Evolutionary conservation across 2,329 filamentous ascomycete species (phyloP), one percentile per base, ranked within the genome.

Genomic region (Xylariaceae sp.): DNA sequence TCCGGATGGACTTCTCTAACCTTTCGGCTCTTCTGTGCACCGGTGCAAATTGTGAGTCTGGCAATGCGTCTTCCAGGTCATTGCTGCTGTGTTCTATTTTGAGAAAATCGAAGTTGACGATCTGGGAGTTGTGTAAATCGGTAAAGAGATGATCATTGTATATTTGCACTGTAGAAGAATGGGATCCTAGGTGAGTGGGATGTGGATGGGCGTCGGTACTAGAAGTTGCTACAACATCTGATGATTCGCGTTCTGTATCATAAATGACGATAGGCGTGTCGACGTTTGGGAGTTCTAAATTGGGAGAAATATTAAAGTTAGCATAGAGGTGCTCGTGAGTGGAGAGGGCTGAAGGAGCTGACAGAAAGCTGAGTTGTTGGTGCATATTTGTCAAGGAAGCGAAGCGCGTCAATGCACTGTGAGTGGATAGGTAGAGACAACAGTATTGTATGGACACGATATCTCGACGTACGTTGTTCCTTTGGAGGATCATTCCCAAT

Each of bases 401-500:
- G n/a, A n/a, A n/a, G n/a, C 50, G 48, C 43, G 17, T 37, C 21
- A 52, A 43, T 50, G 49, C 44, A 43, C 31, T 41, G 52, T 29
- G 43, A 12, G 45, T 23, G 17, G 34, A 37, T 14, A 19, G 33
- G 17, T 5, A 50, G 44, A 53, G 37, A 19, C 40, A 53, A 44
- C n/a, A n/a, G n/a, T 43, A 26, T 19, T 46, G 26, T 11, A 36
- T 36, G 51, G 23, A 41, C 40, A 52, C 37, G 37, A 14, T 12
- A 39, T 34, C 9, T 64, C 40, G 19, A 79, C 85, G 73, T 82
- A 93, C 92, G 88, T 66, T 88, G 81, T 75, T 93, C 88, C 67
- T 89, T 89, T 34, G 87, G 85, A 62, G 87, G 85, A 62, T 91
- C 88, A 71, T 96, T 91, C 61, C 91, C 92, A 76, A 98, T 92